Percentiles rank a stretch among this genome's conserved stretches.
These are phyloP conservation scores for Umbelopsis sp. DNA, from an alignment of 192 early-diverging fungal genomes.

Conservation along the genomic window DNA sequence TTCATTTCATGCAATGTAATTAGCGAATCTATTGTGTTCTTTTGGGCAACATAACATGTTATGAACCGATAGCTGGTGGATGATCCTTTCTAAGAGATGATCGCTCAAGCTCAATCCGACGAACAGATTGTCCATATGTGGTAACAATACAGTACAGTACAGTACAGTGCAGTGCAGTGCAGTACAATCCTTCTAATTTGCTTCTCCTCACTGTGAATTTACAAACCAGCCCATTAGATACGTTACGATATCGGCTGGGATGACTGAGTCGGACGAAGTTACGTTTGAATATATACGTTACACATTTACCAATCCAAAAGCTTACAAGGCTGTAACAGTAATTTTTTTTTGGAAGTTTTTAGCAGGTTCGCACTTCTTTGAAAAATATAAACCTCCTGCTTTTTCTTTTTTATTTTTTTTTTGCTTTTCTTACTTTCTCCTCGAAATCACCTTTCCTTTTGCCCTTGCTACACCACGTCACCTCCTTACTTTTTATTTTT, in stretches of 20 bases:
- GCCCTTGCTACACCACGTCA: neutral
- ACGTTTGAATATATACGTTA: neutral
- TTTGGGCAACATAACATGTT: too few relatives aligned
- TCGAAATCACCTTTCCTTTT: neutral
- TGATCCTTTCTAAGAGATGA: neutral
- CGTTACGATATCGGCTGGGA: neutral
- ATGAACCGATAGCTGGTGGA: neutral
- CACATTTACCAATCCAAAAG: conserved; percentile 8
- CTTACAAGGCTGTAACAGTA: too few relatives aligned
- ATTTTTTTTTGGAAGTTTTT: too few relatives aligned
- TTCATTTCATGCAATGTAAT: too few relatives aligned
- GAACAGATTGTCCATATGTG: neutral
- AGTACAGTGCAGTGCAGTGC: neutral
- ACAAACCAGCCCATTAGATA: neutral
- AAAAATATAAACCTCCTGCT: conserved; percentile 9
- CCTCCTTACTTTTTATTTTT: neutral
- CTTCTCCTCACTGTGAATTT: neutral
- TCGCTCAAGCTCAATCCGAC: neutral
- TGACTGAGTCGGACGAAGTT: neutral
- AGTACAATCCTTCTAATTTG: too few relatives aligned
- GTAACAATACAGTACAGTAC: neutral
- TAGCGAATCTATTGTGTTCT: too few relatives aligned
- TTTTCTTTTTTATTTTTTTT: neutral
- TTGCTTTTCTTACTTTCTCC: neutral
- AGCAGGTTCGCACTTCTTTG: neutral